These are phyloP conservation scores for Pythium scleroteichum DNA, from an alignment of 352 stramenopile species.

Conservation along the genomic window DNA sequence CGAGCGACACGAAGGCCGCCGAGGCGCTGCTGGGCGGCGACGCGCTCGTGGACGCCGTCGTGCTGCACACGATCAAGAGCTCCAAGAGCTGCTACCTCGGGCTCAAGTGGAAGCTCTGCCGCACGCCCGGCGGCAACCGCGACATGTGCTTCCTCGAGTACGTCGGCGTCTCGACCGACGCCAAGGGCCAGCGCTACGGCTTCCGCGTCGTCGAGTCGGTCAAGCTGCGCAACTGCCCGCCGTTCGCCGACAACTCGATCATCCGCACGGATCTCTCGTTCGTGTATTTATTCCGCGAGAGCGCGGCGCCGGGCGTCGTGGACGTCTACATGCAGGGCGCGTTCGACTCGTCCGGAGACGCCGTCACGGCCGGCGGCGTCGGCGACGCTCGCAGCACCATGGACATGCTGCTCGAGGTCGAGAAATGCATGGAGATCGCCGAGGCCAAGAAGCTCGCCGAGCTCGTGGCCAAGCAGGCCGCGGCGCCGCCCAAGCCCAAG, in stretches of 20 bases:
- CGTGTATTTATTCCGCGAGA: slow-evolving; percentile 71
- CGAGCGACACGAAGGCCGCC: slow-evolving; percentile 27
- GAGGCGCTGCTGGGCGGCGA: slow-evolving; percentile 48
- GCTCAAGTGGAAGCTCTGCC: slow-evolving; percentile 74
- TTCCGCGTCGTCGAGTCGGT: slow-evolving; percentile 72
- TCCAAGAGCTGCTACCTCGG: slow-evolving; percentile 59
- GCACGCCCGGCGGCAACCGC: slow-evolving; percentile 69
- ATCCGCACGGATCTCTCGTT: slow-evolving; percentile 69
- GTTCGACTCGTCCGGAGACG: slow-evolving; percentile 63
- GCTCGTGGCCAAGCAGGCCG: slow-evolving; percentile 51
- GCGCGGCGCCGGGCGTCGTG: slow-evolving; percentile 46
- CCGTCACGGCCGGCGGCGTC: slow-evolving; percentile 61
- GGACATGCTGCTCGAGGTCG: slow-evolving; percentile 66
- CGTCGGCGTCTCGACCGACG: slow-evolving; percentile 57
- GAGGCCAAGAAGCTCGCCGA: slow-evolving; percentile 73
- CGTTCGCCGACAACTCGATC: slow-evolving; percentile 79
- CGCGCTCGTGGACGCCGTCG: slow-evolving; percentile 57
- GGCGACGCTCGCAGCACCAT: slow-evolving; percentile 67
- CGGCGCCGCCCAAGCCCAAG: slow-evolving; percentile 27
- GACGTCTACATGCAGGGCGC: slow-evolving; percentile 76
- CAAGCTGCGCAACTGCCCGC: slow-evolving; percentile 52
- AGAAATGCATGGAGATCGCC: slow-evolving; percentile 40
- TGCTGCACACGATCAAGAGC: slow-evolving; percentile 57
- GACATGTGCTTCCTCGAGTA: slow-evolving; percentile 74
- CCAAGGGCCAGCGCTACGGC: slow-evolving; percentile 55